Conservation (phyloP, 805 yeast genomes). For the Hagleromyces aurorensis region DNA sequence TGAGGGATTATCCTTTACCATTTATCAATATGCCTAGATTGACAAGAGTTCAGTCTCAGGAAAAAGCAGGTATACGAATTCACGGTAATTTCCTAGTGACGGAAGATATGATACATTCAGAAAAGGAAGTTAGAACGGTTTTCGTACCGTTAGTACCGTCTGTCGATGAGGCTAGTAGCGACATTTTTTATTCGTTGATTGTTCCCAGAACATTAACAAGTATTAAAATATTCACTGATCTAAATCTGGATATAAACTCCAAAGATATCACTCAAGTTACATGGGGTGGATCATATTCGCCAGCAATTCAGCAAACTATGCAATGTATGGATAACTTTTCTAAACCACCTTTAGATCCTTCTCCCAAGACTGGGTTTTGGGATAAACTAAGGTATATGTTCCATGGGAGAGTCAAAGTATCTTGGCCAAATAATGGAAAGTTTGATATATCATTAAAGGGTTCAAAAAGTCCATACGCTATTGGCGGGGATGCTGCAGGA, state of each 20-base stretch:
- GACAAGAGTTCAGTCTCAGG: conserved; percentile 23
- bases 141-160: conserved; percentile 55
- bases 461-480: conserved; percentile 66
- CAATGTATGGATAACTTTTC: conserved; percentile 72
- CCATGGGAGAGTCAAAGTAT: conserved; percentile 60
- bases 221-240: conserved; percentile 60
- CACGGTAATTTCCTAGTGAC: conserved; percentile 61
- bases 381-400: conserved; percentile 71
- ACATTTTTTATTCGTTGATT: conserved; percentile 43
- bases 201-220: conserved; percentile 73
- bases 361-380: conserved; percentile 85
- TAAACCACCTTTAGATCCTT: conserved; percentile 85
- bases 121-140: conserved; percentile 49
- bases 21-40: conserved; percentile 60
- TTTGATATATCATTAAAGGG: conserved; percentile 63
- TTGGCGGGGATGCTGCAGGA: conserved; percentile 65
- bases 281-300: conserved; percentile 82
- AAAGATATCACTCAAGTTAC: conserved; percentile 54
- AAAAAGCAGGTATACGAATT: conserved; percentile 32
- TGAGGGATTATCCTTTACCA: conserved; percentile 85
- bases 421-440: conserved; percentile 42
- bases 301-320: conserved; percentile 76
- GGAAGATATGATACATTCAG: conserved; percentile 49
- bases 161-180: conserved; percentile 31
- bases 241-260: conserved; percentile 49